Percentiles rank a stretch among this genome's conserved stretches.
These are phyloP conservation scores for Neofusicoccum parvum DNA, from an alignment of 2,329 filamentous ascomycete species.

Conservation along the genomic window DNA sequence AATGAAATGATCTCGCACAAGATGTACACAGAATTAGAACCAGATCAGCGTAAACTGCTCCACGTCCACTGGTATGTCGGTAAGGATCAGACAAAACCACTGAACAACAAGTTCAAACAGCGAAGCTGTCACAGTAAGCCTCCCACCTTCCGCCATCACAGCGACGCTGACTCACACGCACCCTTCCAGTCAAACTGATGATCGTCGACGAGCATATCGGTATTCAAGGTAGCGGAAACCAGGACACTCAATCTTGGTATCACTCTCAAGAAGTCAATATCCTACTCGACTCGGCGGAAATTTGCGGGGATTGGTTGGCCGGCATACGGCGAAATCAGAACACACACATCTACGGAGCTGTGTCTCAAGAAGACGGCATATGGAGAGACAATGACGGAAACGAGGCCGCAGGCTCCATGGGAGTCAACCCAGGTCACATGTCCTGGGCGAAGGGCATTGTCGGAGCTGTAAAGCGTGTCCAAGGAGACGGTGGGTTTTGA, in stretches of 20 bases:
- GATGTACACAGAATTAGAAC: constrained; percentile 59
- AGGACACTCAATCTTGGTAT: constrained; percentile 79
- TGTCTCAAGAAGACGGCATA: constrained; percentile 58
- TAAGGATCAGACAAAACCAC: constrained; percentile 70
- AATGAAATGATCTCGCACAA: constrained; percentile 70
- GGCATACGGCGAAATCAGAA: constrained; percentile 68
- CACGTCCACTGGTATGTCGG: constrained; percentile 71
- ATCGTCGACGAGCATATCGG: constrained; percentile 70
- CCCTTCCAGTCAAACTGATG: constrained; percentile 65
- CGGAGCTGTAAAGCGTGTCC: constrained; percentile 60
- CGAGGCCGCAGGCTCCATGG: constrained; percentile 44
- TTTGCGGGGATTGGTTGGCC: constrained; percentile 67
- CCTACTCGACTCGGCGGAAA: constrained; percentile 65
- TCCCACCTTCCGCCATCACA: neutral
- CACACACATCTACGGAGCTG: constrained; percentile 60
- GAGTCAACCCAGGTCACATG: constrained; percentile 56
- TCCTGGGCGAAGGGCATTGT: constrained; percentile 61
- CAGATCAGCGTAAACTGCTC: constrained; percentile 52
- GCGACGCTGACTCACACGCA: neutral
- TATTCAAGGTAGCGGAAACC: constrained; percentile 75
- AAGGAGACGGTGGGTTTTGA: constrained; percentile 59
- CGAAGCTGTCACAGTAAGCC: constrained; percentile 64
- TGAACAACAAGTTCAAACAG: constrained; percentile 66
- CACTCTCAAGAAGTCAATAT: constrained; percentile 79
- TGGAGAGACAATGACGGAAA: constrained; percentile 33